Base-by-base conservation (phyloP, 768 basidiomycete genomes). In the Lactifluus piperatus region DNA sequence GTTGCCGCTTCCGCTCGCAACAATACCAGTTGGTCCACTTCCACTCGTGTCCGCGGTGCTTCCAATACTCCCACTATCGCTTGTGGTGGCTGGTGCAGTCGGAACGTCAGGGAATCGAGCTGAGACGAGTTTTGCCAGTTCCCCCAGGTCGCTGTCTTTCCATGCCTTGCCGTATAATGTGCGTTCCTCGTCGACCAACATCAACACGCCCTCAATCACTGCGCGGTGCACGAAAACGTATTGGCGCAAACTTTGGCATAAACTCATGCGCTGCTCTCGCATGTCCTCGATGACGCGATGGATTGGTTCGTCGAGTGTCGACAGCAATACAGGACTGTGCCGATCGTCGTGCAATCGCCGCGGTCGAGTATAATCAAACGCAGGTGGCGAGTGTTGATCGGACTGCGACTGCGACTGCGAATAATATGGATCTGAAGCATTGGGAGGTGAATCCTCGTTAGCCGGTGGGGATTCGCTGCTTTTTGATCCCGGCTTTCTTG, bases 191-290 rank as follows among this genome's bases (percentile, higher is more conserved):
- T 91, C 90, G 47, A 86, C 77, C 18, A 92, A 75, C 78, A 81
- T 77, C 72, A 93, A 71, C 16, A 86, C 81, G 7, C 91, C 91
- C 71, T 91, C 88, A 57, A 93, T 80, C 57, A 94, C 77, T 18
- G 85, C 91, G 30, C 86, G 83, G 69, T 97, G 91, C 37, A 93
- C 89, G 71, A 94, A 97, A 20, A 94, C 86, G 68, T 94, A 98
- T 73, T 98, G 95, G 58, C 94, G 76, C 68, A 94, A 73, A 70
- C 89, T 95, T 76, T 95, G 94, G 69, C 94, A 95, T 62, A 97
- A 73, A 67, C 91, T 93, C 95, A 98, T 98, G 54, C 95, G 78
- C 73, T 97, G 94, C 71, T 94, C 86, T 46, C 95, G 80, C 86
- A 98, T 92, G 68, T 94, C 91, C 72, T 94, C 91, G 51, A 97